These are phyloP conservation scores for Calonectria henricotiae DNA, from an alignment of 2,329 filamentous ascomycete species.

Conservation along the genomic window DNA sequence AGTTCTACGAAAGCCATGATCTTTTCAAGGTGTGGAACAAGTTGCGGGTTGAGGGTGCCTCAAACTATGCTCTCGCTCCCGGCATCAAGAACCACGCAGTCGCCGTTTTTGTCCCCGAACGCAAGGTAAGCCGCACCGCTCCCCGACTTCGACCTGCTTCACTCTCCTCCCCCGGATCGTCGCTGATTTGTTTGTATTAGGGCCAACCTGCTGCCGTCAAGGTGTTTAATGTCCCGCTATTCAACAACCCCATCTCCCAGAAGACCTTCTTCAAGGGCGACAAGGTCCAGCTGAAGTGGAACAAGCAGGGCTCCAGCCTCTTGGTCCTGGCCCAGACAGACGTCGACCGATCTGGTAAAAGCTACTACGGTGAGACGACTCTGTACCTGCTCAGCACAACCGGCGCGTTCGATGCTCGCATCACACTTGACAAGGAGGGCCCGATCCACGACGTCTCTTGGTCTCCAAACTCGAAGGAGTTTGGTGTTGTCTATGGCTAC, in stretches of 20 bases:
- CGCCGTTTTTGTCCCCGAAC: conserved; percentile 95
- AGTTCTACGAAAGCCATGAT: conserved; percentile 94
- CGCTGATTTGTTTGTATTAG: conserved; percentile 62
- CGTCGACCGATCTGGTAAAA: conserved; percentile 98
- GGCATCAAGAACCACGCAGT: conserved; percentile 88
- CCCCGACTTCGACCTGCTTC: no score
- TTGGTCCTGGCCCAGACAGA: conserved; percentile 98
- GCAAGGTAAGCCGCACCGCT: conserved; percentile 77
- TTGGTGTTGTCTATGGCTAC: conserved; percentile 97
- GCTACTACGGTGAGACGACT: conserved; percentile 98
- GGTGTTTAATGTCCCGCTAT: conserved; percentile 93
- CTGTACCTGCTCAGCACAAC: conserved; percentile 95
- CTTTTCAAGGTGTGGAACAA: conserved; percentile 94
- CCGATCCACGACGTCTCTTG: conserved; percentile 99
- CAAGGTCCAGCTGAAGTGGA: conserved; percentile 99
- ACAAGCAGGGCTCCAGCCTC: conserved; percentile 89
- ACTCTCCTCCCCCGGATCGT: background rate
- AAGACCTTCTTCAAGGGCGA: conserved; percentile 99
- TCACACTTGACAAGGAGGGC: conserved; percentile 95
- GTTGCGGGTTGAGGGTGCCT: conserved; percentile 90
- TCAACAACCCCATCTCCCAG: conserved; percentile 87
- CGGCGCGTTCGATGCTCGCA: conserved; percentile 92
- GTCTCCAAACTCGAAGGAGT: conserved; percentile 98
- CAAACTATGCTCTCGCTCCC: conserved; percentile 91
- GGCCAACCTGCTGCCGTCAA: conserved; percentile 95